Evolutionary conservation across 345 rosid genomes (phyloP), one percentile per base, ranked within the genome.

Genomic region (Capsella bursapastoris): DNA sequence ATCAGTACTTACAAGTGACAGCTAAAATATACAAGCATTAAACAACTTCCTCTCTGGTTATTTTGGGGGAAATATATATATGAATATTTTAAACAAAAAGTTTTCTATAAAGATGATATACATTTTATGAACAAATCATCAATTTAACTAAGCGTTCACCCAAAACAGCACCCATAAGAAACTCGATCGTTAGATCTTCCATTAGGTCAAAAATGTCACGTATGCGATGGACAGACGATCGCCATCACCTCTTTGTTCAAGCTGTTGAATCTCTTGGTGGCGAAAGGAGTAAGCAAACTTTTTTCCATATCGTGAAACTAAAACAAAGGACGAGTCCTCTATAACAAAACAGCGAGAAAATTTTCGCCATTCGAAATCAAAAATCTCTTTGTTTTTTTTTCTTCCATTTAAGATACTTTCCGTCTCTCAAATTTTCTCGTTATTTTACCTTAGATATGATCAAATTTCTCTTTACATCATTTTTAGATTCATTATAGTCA

Each of bases 211-310:
- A 78, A 81, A 70, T 71, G 72, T 84, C 88, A 0, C 75, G 95
- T 18, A 84, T 85, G 56, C 82, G 82, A n/a, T 91, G 97, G 97
- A 83, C 86, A 0, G 80, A 80, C 0, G 90, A 85, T 76, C 90
- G 81, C 56, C 90, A 86, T 74, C 76, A 70, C 44, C 67, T 82
- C 27, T 91, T 91, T 57, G 59, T 85, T 57, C 79, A 78, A 32
- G 88, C 86, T n/a, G 83, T 89, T 11, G 82, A 84, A 48, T 59
- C 76, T 31, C 87, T 89, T 2, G 97, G 97, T 7, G 91, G 92
- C 1, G 85, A 86, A 72, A 83, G 66, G 0, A 82, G 97, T 87
- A 62, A 80, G 85, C 69, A 22, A n/a, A 22, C 1, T 16, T 6
- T n/a, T 11, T 16, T 49, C 4, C 8, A 14, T 45, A 45, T 45